These are phyloP conservation scores for Cytospora paraplurivora DNA, from an alignment of 2,329 filamentous ascomycete genomes.

Conservation along the genomic window DNA sequence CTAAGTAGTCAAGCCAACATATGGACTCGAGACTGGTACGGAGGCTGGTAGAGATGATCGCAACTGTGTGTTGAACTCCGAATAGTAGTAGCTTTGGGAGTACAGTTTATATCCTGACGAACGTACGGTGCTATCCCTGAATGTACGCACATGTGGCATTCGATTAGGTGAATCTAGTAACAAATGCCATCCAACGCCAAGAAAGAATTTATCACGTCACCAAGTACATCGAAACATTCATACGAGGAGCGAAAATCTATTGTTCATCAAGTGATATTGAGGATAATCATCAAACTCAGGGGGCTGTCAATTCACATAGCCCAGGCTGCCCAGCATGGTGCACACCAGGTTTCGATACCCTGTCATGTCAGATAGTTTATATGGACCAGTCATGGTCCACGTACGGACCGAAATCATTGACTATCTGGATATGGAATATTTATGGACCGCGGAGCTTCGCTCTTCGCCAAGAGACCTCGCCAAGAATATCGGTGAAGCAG, in stretches of 20 bases:
- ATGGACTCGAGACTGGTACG: not conserved
- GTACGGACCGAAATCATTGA: no score
- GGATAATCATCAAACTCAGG: no score
- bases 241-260: not conserved
- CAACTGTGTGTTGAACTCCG: slow-evolving; percentile 3
- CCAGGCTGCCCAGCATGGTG: no score
- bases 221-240: not conserved
- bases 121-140: not conserved
- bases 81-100: not conserved
- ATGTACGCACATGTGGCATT: not conserved
- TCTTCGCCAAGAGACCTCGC: slow-evolving; percentile 7
- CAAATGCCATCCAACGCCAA: slow-evolving; percentile 10
- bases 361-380: no score
- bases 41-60: slow-evolving; percentile 15
- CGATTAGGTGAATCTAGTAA: slow-evolving; percentile 13
- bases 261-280: not conserved
- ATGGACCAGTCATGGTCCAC: no score
- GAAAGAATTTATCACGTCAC: not conserved
- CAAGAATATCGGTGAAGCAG: slow-evolving; percentile 14
- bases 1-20: not conserved
- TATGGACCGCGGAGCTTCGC: not conserved
- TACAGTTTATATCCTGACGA: slow-evolving; percentile 11
- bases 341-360: no score
- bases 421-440: no score
- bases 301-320: no score